A percentile compares a stretch with the other conserved stretches of the same genome.
Evolutionary conservation across 306 rosid species (phyloP).

Genomic region (Heteromeles arbutifolia): DNA sequence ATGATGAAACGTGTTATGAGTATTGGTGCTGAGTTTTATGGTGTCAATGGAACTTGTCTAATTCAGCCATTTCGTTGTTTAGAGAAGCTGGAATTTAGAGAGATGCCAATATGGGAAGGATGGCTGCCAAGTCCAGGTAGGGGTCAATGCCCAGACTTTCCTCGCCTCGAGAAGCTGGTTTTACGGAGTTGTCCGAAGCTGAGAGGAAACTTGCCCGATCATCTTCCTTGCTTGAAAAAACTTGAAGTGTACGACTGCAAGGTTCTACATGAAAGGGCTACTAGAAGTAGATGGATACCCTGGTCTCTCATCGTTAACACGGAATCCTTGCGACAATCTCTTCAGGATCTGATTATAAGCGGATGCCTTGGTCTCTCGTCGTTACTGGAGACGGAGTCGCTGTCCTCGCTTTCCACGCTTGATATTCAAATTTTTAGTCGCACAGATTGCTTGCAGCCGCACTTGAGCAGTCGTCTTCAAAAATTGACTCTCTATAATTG

Average conservation of each 20-base stretch:
- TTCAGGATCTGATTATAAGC: rapidly evolving
- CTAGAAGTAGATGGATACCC: no score
- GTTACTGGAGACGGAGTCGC: neutral
- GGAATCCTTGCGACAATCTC: neutral
- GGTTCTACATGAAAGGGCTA: neutral
- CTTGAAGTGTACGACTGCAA: rapidly evolving
- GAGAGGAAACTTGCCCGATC: neutral
- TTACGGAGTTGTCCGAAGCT: neutral
- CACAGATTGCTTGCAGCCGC: neutral
- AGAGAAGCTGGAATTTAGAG: neutral
- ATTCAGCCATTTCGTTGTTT: neutral
- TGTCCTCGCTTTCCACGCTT: neutral
- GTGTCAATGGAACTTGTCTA: neutral
- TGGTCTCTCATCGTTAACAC: neutral
- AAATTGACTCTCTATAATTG: rapidly evolving
- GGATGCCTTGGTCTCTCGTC: neutral
- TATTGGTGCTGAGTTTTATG: slow-evolving; percentile 1
- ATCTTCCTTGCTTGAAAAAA: neutral
- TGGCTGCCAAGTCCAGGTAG: neutral
- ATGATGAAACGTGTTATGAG: neutral
- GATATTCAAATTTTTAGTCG: rapidly evolving
- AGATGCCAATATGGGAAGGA: neutral
- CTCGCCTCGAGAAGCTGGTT: neutral
- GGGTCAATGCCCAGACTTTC: neutral
- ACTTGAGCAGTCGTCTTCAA: neutral